Conservation (phyloP, 2,329 filamentous ascomycete species). For the Ascochyta rabiei region DNA sequence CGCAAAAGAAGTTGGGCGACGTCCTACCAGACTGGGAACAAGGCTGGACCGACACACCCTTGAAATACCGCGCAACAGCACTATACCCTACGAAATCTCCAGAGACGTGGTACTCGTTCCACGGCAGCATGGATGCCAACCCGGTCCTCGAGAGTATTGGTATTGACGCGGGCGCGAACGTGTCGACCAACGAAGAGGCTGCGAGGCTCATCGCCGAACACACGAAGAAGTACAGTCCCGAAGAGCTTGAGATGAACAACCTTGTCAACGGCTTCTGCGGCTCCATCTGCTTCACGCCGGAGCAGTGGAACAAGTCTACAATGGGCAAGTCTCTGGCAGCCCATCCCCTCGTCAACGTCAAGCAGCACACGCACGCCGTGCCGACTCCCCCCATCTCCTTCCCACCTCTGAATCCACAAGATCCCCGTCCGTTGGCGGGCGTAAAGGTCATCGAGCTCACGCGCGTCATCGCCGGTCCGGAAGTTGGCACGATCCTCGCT, state of each 20-base stretch:
- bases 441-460: constrained; percentile 46
- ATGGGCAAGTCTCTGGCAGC: constrained; percentile 53
- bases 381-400: constrained; percentile 30
- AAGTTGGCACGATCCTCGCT: constrained; percentile 46
- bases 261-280: constrained; percentile 38
- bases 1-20: constrained; percentile 33
- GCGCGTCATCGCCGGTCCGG: constrained; percentile 51
- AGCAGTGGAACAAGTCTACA: constrained; percentile 52
- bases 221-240: constrained; percentile 43
- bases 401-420: constrained; percentile 35
- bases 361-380: constrained; percentile 39
- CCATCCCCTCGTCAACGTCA: constrained; percentile 53
- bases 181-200: constrained; percentile 25
- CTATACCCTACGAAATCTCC: constrained; percentile 55
- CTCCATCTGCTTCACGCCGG: constrained; percentile 53
- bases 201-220: constrained; percentile 27
- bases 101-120: constrained; percentile 57
- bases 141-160: constrained; percentile 55
- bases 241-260: constrained; percentile 27
- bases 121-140: constrained; percentile 56
- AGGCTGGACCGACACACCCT: constrained; percentile 44
- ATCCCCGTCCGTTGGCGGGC: constrained; percentile 50
- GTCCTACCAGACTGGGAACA: constrained; percentile 50
- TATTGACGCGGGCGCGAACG: constrained; percentile 43
- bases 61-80: constrained; percentile 46